These are phyloP conservation scores for Pythium brassicae DNA, from an alignment of 352 stramenopile genomes.

Conservation along the genomic window DNA sequence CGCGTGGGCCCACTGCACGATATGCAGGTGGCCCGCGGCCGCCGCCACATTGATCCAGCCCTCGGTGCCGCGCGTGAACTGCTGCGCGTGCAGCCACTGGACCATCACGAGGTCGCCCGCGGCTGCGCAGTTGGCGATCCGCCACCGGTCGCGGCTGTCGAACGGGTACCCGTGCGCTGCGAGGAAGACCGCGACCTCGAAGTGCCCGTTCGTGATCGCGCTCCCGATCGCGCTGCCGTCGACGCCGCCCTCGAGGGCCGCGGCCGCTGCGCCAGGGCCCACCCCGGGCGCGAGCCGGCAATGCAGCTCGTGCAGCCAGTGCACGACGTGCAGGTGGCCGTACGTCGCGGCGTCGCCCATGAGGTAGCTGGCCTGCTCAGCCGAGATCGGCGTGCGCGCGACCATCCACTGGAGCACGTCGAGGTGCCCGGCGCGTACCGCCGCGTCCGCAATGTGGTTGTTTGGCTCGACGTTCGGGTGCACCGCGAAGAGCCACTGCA, in stretches of 20 bases:
- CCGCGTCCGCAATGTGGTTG: neutral
- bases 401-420: neutral
- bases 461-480: neutral
- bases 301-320: neutral
- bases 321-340: neutral
- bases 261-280: too few species aligned
- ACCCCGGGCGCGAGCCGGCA: neutral
- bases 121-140: too few species aligned
- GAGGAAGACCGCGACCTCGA: neutral
- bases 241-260: neutral
- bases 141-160: neutral
- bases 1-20: neutral
- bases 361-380: too few species aligned
- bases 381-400: too few species aligned
- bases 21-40: neutral
- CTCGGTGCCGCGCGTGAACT: neutral
- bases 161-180: neutral
- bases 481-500: neutral
- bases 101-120: neutral
- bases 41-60: neutral
- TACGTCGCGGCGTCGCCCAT: neutral
- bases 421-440: neutral
- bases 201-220: neutral
- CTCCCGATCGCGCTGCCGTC: neutral
- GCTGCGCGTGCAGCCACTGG: neutral